A percentile compares a stretch with the other conserved stretches of the same genome.
phyloP scores from a whole-genome alignment of 192 early-diverging fungal species.

The Chytriomyces confervae region DNA sequence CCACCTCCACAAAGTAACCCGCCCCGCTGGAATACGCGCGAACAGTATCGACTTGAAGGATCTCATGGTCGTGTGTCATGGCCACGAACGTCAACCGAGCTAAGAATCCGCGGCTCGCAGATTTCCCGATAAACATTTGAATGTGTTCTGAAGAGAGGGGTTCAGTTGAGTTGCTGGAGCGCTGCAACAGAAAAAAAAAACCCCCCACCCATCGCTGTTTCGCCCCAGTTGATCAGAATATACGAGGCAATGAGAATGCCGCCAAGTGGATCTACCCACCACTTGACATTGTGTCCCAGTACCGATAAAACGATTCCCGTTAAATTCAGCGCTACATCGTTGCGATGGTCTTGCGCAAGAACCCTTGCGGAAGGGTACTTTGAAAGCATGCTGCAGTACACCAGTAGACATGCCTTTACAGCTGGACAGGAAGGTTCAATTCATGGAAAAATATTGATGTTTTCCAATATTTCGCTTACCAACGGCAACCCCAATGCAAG shows the following conservation, averaged over 20 bases:
- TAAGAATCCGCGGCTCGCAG: slow-evolving; percentile 79
- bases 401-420: neutral
- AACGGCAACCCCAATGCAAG: slow-evolving; percentile 8
- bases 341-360: slow-evolving; percentile 77
- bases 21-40: slow-evolving; percentile 88
- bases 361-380: slow-evolving; percentile 70
- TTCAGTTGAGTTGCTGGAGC: too few relatives aligned
- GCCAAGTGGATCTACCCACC: slow-evolving; percentile 75
- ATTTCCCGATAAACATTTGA: slow-evolving; percentile 71
- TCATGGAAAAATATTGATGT: neutral
- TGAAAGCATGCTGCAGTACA: neutral
- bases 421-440: neutral
- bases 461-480: neutral
- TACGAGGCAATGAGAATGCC: slow-evolving; percentile 71
- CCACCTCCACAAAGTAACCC: slow-evolving; percentile 92
- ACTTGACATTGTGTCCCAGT: slow-evolving; percentile 56
- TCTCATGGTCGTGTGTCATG: slow-evolving; percentile 46
- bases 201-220: slow-evolving; percentile 56
- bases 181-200: neutral
- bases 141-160: slow-evolving; percentile 69
- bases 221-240: slow-evolving; percentile 71
- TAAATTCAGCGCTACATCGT: slow-evolving; percentile 74
- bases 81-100: slow-evolving; percentile 84
- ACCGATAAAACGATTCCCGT: slow-evolving; percentile 66
- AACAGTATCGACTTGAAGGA: slow-evolving; percentile 57